phyloP scores from a whole-genome alignment of 1,139 yeast species.

The Pneumocystis murina region DNA sequence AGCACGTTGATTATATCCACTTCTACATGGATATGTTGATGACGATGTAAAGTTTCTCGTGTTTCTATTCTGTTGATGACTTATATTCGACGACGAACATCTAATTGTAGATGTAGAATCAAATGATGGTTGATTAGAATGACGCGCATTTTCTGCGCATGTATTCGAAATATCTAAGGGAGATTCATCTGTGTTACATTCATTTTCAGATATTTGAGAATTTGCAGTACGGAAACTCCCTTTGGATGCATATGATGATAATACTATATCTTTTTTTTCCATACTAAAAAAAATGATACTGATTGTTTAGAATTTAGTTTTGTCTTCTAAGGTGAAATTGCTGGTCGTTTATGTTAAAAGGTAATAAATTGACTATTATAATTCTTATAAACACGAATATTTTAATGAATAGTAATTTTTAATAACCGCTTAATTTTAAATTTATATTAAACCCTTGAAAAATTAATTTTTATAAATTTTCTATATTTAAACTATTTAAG shows the following conservation, averaged over 20 bases:
- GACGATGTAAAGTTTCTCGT: background rate
- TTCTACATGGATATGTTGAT: background rate
- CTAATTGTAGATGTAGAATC: slow-evolving; percentile 1
- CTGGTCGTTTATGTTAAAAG: background rate
- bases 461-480: background rate
- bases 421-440: background rate
- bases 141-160: background rate
- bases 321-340: background rate
- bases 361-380: background rate
- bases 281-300: background rate
- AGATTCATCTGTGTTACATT: background rate
- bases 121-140: background rate
- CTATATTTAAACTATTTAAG: background rate
- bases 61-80: background rate
- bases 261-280: background rate
- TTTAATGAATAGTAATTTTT: background rate
- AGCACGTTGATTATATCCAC: background rate
- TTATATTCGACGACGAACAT: background rate
- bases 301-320: background rate
- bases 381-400: background rate
- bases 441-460: background rate
- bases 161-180: background rate
- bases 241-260: background rate
- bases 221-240: background rate
- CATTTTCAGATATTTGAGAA: background rate